Evolutionary conservation across 2,329 filamentous ascomycete species (phyloP), one percentile per base, ranked within the genome.

Genomic region (Talaromyces funiculosus): DNA sequence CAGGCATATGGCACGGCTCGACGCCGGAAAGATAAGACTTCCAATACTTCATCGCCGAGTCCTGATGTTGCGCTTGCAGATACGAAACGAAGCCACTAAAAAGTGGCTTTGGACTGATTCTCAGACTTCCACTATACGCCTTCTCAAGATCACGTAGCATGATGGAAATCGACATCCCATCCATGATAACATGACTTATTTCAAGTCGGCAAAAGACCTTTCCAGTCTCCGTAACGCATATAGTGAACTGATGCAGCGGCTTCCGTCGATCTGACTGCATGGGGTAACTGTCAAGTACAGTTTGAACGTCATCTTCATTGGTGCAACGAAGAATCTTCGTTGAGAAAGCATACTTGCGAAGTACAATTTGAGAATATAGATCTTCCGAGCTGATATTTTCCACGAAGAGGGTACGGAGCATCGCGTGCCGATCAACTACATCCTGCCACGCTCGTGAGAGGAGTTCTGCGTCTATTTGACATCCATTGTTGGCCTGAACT

Each of bases 131-230:
- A n/a, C 72, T 70, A 53, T 83, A 82, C 2, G 79, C 57, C 29
- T 12, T 47, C 37, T 59, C 40, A 12, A 62, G 49, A 12, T 62
- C 61, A 9, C 74, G 66, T 2, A 76, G 68, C 29, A 77, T 71
- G 1, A 75, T 61, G 4, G 74, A 72, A 61, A 74, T 69, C 10
- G 73, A 77, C 74, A 74, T 76, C n/a, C 80, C 81, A 62, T 83
- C 81, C 63, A 82, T 82, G 4, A 82, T 69, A 12, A 77, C 79
- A 62, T 82, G 80, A 61, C 82, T 81, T 53, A 81, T 73, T 0
- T n/a, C 65, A 64, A 56, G 72, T 63, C 24, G 74, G 73, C 33
- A 77, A 67, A 40, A 71, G 64, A 71, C 75, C 72, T 53, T 63
- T 64, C 56, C 72, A 62, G 9, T 58, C 63, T 40, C 65, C 61